Conservation (phyloP, 2,329 filamentous ascomycete genomes). For the Apiospora malaysiana region DNA sequence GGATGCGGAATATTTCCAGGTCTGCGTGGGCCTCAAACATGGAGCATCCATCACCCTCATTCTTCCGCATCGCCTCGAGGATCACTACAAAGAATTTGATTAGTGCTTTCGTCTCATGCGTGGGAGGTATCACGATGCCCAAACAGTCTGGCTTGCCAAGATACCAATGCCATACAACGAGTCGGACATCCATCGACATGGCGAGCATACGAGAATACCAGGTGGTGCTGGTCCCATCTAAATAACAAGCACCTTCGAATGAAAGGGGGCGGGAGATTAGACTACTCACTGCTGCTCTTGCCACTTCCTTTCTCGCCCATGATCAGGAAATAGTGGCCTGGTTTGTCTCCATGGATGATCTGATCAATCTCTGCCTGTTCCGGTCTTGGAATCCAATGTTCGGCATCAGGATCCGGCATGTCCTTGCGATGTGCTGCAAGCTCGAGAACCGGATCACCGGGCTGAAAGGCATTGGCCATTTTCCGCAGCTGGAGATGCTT, state of each 20-base stretch:
- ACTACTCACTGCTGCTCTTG: slow-evolving; percentile 74
- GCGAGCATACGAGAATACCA: not conserved
- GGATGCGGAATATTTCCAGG: slow-evolving; percentile 90
- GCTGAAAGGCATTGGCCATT: slow-evolving; percentile 89
- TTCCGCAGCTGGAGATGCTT: slow-evolving; percentile 91
- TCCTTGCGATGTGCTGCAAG: slow-evolving; percentile 72
- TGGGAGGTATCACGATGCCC: not conserved
- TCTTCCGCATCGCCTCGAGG: slow-evolving; percentile 90
- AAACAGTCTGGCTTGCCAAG: not conserved
- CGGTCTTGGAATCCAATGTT: slow-evolving; percentile 82
- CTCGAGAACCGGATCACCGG: slow-evolving; percentile 88
- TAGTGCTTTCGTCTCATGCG: not conserved
- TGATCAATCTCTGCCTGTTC: slow-evolving; percentile 82
- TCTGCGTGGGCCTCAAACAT: slow-evolving; percentile 98
- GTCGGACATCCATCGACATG: not conserved
- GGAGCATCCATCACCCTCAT: slow-evolving; percentile 84
- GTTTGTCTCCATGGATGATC: slow-evolving; percentile 76
- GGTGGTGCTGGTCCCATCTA: not conserved
- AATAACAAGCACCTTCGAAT: not conserved
- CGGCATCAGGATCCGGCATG: slow-evolving; percentile 50
- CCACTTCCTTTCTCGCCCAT: slow-evolving; percentile 96
- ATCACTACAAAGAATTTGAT: not conserved
- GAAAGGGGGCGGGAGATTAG: not conserved
- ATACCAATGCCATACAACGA: not conserved
- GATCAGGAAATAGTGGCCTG: slow-evolving; percentile 88